Evolutionary conservation across 768 basidiomycete species (phyloP), one percentile per base, ranked within the genome.

Genomic region (Tylopilus felleus): DNA sequence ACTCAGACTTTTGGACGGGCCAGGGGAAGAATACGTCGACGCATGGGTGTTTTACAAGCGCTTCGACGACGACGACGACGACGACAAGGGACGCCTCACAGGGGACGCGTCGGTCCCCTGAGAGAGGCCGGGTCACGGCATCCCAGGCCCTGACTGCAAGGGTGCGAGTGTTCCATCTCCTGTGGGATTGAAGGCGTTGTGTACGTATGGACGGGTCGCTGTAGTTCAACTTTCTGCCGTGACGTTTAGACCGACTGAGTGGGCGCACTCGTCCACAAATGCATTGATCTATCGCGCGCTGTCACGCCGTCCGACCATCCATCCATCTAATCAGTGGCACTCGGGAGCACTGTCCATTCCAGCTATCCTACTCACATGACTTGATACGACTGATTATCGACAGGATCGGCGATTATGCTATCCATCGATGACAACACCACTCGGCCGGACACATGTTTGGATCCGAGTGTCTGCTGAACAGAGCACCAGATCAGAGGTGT

Each of bases 11-110:
- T 74, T 74, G 43, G 86, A 90, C 60, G 92, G 88, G 0, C 65
- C 73, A 5, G 86, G 82, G 14, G 94, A 96, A 64, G 93, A 95
- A 66, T 95, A 84, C 60, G 85, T 94, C 8, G 93, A 97, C 65
- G 92, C 94, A 1, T 83, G 84, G 72, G 81, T 97, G 16, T 79
- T 90, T 63, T 92, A 90, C 74, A 92, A 88, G 74, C 82, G 79
- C 56, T 93, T 93, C 65, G 74, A 75, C 5, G 75, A 78, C 4
- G 35, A 36, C 31, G 31, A 27, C 25, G 25, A 27, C n/a, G n/a
- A n/a, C 25, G 25, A 27, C 25, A 7, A 33, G 31, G 31, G 31
- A 10, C 31, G 8, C 31, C 31, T 13, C 31, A 33, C 31, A 5
- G 16, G 16, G n/a, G 36, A 19, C 8, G 9, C 6, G 10, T 17